Base-by-base conservation (phyloP, 805 yeast species). In the Wickerhamiella kazuoi region DNA sequence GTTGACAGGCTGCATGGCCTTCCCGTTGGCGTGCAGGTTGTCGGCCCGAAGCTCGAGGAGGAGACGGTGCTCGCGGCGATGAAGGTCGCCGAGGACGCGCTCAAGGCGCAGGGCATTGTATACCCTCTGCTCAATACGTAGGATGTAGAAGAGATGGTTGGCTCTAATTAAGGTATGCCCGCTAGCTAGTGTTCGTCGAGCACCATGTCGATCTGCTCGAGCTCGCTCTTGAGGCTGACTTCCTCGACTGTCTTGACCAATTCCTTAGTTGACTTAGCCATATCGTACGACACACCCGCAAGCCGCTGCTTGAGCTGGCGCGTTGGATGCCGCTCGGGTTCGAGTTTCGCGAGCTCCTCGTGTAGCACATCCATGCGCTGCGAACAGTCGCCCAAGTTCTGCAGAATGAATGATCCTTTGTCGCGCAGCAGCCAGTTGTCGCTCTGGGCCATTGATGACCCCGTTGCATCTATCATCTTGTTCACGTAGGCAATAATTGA, bases 211-310 rank as follows among this genome's bases (percentile, higher is more conserved):
- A 83, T 67, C 47, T 76, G 75, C 3, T 76, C 84, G 50, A 86
- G 79, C 51, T 84, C 94, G 48, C 79, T 86, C 51, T 78, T 78
- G 50, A 86, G 63, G 52, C 86, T 79, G 19, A 94, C 94, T 55
- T 86, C 96, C 56, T 87, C 96, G 4, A 87, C 95, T 1, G 94
- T 81, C 62, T 86, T 86, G 17, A 87, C 97, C 53, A 87, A 68
- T 58, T 87, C 97, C 57, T 86, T 87, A 4, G 96, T 87, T 57
- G 93, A 79, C 59, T 87, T 84, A 19, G 96, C 96, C 61, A 87
- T 81, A 56, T 87, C 97, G 62, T 84, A 87, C 21, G 94, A 87
- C 48, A 86, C 79, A 2, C 96, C 96, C 0, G 97, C 97, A 47
- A 87, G 71, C 52, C 96, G 72, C 59, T 87, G 96, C 59, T 82